Percentiles rank a stretch among this genome's conserved stretches.
Conservation (phyloP, 2,329 filamentous ascomycete genomes). For the Fusarium setosum region DNA sequence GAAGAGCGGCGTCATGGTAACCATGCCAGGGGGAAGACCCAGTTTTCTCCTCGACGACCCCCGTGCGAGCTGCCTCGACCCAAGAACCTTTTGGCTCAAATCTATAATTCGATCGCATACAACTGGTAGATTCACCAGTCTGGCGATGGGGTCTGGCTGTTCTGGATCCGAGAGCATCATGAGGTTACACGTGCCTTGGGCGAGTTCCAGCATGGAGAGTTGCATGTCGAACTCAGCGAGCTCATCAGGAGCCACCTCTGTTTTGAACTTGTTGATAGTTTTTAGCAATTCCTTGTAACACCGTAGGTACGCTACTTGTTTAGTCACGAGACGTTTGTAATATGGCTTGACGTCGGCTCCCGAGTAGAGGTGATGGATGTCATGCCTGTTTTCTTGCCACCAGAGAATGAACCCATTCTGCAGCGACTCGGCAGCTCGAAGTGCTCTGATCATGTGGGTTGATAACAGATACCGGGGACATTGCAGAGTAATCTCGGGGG, state of each 20-base stretch:
- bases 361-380: background rate
- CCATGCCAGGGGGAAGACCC: background rate
- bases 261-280: background rate
- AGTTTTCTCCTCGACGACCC: background rate
- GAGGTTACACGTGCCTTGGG: background rate
- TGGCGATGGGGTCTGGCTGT: background rate
- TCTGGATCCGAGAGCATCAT: background rate
- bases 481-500: background rate
- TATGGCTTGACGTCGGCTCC: background rate
- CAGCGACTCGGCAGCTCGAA: conserved; percentile 2
- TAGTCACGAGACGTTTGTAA: background rate
- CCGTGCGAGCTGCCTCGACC: background rate
- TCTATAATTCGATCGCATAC: background rate
- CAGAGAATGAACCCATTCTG: background rate
- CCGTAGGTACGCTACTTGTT: background rate
- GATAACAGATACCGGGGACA: background rate
- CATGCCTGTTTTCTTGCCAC: background rate
- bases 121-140: background rate
- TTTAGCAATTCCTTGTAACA: background rate
- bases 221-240: background rate
- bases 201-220: background rate
- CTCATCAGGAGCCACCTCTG: background rate
- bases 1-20: background rate
- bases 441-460: background rate
- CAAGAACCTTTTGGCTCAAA: background rate